phyloP scores from a whole-genome alignment of 108 stramenopile genomes.

The Cyclotella kingstonii region DNA sequence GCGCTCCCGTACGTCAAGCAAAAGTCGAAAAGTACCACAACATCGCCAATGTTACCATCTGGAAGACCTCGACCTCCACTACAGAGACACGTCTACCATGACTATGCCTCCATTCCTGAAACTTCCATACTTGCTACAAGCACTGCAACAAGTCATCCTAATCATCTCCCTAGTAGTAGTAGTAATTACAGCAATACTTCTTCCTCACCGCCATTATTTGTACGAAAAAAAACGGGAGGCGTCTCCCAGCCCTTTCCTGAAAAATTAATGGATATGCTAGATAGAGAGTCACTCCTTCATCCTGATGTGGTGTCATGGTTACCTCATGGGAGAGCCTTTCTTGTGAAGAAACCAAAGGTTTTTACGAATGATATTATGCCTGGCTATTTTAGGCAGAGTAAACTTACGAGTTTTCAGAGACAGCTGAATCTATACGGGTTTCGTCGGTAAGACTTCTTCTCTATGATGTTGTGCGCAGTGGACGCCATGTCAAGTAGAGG shows the following conservation, averaged over 20 bases:
- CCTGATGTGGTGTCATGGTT: constrained; percentile 66
- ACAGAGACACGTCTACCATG: constrained; percentile 69
- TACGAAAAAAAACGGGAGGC: constrained; percentile 86
- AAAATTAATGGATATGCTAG: constrained; percentile 78
- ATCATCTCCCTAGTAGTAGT: no score
- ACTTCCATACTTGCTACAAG: constrained; percentile 8
- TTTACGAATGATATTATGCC: constrained; percentile 89
- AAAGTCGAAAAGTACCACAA: background rate
- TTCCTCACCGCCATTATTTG: constrained; percentile 8
- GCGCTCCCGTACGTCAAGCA: background rate
- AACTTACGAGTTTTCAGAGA: constrained; percentile 76
- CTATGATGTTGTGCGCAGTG: background rate
- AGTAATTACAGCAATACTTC: no score
- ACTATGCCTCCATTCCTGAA: constrained; percentile 66
- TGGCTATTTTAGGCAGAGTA: constrained; percentile 85
- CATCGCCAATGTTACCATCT: background rate
- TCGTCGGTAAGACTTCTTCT: constrained; percentile 41
- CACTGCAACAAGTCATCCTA: no score
- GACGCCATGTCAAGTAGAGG: background rate
- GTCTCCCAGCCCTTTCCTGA: constrained; percentile 87
- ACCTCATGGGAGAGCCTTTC: constrained; percentile 82
- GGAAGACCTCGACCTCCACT: constrained; percentile 11
- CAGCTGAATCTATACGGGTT: constrained; percentile 94
- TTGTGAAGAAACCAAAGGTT: constrained; percentile 78
- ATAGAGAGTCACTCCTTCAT: constrained; percentile 34